Evolutionary conservation across 805 yeast genomes (phyloP), one percentile per base, ranked within the genome.

Genomic region (Yamadazyma ubonensis): DNA sequence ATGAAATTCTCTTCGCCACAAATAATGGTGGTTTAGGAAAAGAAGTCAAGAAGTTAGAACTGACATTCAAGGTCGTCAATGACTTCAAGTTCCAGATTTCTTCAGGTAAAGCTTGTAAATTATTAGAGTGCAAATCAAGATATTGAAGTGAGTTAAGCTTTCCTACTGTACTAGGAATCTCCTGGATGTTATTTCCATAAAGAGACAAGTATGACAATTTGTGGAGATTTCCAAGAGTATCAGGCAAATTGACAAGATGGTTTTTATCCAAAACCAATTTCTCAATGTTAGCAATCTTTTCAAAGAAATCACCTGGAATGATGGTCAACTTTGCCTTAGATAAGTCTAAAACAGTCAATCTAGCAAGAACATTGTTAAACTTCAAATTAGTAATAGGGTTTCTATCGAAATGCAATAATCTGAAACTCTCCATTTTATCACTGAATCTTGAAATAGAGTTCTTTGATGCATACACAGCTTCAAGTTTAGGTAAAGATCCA

Each of bases 91-190:
- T 64, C 84, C 90, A 86, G 23, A 86, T 71, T 15, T 79, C 83
- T 20, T 73, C 73, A 0, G 88, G 86, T 20, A 91, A 64, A 6
- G 66, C 57, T 48, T 86, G 81, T 49, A 91, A 68, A 54, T 89
- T 89, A 61, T 91, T 91, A 30, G 86, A 78, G 61, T 91, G 96
- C 30, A 88, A 63, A 58, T 91, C 96, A 41, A 91, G 67, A 33
- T 74, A 68, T 51, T 75, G 80, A 46, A 91, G 70, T 21, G 76
- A 73, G 3, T 69, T 61, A 41, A 90, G 69, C 11, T 70, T 53
- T 2, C 86, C 81, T 23, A 93, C 75, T 9, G 78, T 75, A 2
- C 67, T 59, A 0, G 98, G 96, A 10, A 93, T 54, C 1, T 72
- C 59, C 39, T 83, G 84, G 42, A 93, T 63, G 49, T 86, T 85